Evolutionary conservation across 306 rosid genomes (phyloP).

Genomic region (Prunus salicina): DNA sequence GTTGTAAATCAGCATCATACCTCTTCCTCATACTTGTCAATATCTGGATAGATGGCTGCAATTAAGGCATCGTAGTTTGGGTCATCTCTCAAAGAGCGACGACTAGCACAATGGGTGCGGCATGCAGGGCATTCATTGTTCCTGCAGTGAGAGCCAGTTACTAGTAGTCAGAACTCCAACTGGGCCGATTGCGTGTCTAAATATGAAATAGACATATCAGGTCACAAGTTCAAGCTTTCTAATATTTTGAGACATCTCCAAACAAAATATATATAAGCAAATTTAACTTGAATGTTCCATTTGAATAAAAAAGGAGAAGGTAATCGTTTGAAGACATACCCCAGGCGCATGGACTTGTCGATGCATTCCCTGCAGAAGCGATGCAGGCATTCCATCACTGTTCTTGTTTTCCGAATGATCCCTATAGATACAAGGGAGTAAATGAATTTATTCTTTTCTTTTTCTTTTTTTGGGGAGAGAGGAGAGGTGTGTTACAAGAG

Average conservation of each 20-base stretch:
- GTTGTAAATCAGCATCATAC: slow-evolving; percentile 16
- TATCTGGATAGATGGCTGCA: slow-evolving; percentile 72
- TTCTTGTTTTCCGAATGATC: slow-evolving; percentile 75
- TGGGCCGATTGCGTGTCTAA: neutral
- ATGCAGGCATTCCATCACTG: slow-evolving; percentile 88
- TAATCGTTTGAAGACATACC: slow-evolving; percentile 40
- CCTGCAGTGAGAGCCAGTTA: slow-evolving; percentile 35
- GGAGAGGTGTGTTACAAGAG: neutral
- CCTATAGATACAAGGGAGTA: slow-evolving; percentile 43
- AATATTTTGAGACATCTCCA: slow-evolving; percentile 5
- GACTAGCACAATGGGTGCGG: slow-evolving; percentile 90
- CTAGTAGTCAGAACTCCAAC: neutral
- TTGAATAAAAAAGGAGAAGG: neutral
- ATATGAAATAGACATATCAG: neutral
- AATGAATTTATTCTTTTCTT: neutral
- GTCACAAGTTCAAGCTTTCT: neutral
- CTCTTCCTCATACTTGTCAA: slow-evolving; percentile 77
- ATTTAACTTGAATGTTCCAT: neutral
- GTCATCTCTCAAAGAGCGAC: slow-evolving; percentile 80
- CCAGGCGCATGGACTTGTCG: slow-evolving; percentile 83
- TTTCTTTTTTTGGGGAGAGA: neutral
- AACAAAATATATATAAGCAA: neutral
- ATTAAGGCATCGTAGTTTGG: slow-evolving; percentile 74
- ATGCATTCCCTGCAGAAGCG: slow-evolving; percentile 92
- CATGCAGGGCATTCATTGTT: slow-evolving; percentile 90